Percentiles rank a stretch among this genome's conserved stretches.
Conservation (phyloP, 2,329 filamentous ascomycete species). For the Pestalotiopsis sp. region DNA sequence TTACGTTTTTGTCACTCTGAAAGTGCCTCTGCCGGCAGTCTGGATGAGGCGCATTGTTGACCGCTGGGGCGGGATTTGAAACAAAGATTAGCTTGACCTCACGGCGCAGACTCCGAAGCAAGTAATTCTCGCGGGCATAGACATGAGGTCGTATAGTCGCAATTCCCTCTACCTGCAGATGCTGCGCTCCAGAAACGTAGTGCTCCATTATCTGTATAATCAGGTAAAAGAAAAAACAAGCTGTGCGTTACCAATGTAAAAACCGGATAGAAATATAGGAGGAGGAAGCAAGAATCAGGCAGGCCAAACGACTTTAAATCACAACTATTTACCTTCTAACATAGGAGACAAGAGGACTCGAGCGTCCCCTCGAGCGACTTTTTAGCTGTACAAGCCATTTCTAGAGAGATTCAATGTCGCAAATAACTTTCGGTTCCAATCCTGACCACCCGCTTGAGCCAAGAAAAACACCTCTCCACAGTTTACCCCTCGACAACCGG, state of each 20-base stretch:
- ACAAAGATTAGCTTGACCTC: too few relatives aligned
- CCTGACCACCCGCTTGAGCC: neutral
- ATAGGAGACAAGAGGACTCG: neutral
- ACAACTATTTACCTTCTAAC: conserved; percentile 8
- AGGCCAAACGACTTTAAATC: conserved; percentile 8
- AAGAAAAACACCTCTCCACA: neutral
- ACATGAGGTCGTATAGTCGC: too few relatives aligned
- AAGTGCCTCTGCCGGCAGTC: too few relatives aligned
- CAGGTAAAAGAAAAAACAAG: too few relatives aligned
- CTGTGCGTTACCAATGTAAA: neutral
- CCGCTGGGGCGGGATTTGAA: too few relatives aligned
- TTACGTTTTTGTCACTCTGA: too few relatives aligned
- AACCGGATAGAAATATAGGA: neutral
- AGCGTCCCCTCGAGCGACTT: neutral
- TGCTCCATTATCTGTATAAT: too few relatives aligned
- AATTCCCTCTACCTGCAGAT: too few relatives aligned
- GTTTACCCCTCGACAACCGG: neutral
- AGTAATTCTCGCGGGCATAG: too few relatives aligned
- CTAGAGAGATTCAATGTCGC: neutral
- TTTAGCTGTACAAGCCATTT: conserved; percentile 1
- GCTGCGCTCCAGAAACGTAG: too few relatives aligned
- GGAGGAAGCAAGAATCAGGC: neutral
- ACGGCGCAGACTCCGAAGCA: too few relatives aligned
- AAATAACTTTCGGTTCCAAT: neutral
- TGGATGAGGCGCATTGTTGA: too few relatives aligned